These are phyloP conservation scores for Lantana camara DNA, from an alignment of 257 asterid genomes.

Conservation along the genomic window DNA sequence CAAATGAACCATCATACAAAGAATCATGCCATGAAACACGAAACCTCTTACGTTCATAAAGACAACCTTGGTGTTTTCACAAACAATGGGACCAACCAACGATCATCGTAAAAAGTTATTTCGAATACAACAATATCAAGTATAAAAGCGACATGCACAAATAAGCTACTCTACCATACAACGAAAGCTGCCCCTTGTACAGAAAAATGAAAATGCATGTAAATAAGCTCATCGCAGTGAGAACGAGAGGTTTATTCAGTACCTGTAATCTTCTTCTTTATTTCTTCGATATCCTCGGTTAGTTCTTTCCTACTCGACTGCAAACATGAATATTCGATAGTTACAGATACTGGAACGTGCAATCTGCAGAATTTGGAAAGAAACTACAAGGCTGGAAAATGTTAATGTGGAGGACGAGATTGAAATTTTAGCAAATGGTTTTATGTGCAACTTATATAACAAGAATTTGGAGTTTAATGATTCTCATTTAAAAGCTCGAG, in stretches of 20 bases:
- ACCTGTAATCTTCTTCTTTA: slow-evolving; percentile 94
- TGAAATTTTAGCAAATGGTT: no score
- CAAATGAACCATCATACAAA: no score
- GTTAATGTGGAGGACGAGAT: no score
- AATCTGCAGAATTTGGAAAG: no score
- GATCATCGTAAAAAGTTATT: slow-evolving; percentile 5
- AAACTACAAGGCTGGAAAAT: no score
- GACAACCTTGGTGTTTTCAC: no score
- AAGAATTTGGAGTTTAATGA: no score
- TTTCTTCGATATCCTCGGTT: slow-evolving; percentile 70
- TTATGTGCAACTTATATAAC: no score
- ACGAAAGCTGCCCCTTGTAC: slow-evolving; percentile 29
- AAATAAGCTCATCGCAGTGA: background rate
- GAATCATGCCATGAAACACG: no score
- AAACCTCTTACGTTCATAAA: no score
- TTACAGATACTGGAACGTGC: background rate
- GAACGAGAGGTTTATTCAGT: slow-evolving; percentile 45
- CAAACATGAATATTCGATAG: slow-evolving; percentile 9
- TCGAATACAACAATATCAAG: slow-evolving; percentile 8
- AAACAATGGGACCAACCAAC: background rate
- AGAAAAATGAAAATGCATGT: background rate
- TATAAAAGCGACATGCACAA: slow-evolving; percentile 2
- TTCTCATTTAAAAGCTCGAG: no score
- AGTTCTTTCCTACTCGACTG: slow-evolving; percentile 94
- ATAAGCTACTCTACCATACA: slow-evolving; percentile 28